Base-by-base conservation (phyloP, 2,329 filamentous ascomycete species). In the Trichoderma hamatum region DNA sequence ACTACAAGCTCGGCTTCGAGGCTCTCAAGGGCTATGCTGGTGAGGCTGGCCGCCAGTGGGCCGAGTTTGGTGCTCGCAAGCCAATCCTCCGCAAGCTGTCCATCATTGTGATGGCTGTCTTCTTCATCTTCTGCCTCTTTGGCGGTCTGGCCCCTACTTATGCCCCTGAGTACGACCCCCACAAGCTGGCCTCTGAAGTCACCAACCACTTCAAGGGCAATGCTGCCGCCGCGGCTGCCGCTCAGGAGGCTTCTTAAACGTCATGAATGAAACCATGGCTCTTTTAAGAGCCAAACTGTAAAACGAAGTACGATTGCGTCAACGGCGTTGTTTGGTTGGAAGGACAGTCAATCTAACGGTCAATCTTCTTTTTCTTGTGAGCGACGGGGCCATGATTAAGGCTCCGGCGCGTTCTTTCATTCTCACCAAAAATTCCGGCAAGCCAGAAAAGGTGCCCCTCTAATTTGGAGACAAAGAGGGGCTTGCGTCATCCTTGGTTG, bases 1-100 rank as follows among this genome's bases (percentile, higher is more conserved):
- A 93, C 86, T 95, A 94, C 86, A 94, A 94, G 86, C 89, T 95
- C 70, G 92, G 92, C 69, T 88, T 86, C 70, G 93, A 97, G 70
- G 91, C 93, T 80, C 83, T 97, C 77, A 94, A 91, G 85, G 91
- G 91, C 77, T 93, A 95, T 79, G 82, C 91, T 70, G 84, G 85
- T 71, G 90, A 94, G 74, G 90, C 86, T 67, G 85, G 86, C 77
- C 91, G 93, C 78, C 87, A 90, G 71, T 97, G 94, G 94, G 90
- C 91, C 63, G 94, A 97, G 76, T 94, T 96, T 74, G 94, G 94
- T 69, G 88, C 88, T 75, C 86, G 85, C 72, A 91, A 90, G 77
- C 94, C 94, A 14, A 87, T 89, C 58, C 84, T 92, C 75, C 92
- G 94, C 82, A 94, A 95, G 83, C 80, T 94, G 64, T 83, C 93